Evolutionary conservation across 2,329 filamentous ascomycete species (phyloP).

Genomic region (Hypoxylon sp.): DNA sequence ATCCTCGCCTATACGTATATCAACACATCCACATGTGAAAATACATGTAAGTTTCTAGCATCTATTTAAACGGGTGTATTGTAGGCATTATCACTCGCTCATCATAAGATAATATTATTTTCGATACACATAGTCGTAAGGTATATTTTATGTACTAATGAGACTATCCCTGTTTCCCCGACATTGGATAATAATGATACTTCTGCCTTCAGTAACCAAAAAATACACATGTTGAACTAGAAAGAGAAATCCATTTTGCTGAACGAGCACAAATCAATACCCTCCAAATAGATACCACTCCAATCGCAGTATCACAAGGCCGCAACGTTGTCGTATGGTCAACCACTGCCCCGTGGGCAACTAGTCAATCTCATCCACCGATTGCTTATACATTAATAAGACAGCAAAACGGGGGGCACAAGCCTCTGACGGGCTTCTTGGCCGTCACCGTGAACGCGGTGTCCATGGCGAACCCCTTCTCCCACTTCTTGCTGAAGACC

Average conservation of each 20-base stretch:
- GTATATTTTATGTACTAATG: not conserved
- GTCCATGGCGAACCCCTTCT: constrained; percentile 23
- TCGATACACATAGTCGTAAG: not conserved
- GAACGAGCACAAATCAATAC: not conserved
- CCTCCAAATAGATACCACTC: not conserved
- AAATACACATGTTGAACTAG: not conserved
- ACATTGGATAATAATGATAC: not conserved
- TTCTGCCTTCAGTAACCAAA: not conserved
- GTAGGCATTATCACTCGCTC: not conserved
- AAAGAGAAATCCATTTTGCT: not conserved
- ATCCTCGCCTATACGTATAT: not conserved
- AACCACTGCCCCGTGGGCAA: not conserved
- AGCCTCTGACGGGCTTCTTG: not conserved
- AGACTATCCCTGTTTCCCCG: not conserved
- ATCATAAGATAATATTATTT: not conserved
- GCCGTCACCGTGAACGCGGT: not conserved
- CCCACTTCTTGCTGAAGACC: constrained; percentile 38
- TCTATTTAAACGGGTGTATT: not conserved
- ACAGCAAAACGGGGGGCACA: constrained; percentile 29
- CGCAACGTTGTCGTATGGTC: not conserved
- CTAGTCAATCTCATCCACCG: not conserved
- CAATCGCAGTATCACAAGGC: not conserved
- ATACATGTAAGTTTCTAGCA: not conserved
- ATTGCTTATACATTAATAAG: not conserved
- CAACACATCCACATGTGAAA: not conserved